Evolutionary conservation across 108 stramenopile species (phyloP), one percentile per base, ranked within the genome.

Genomic region (Nannochloropsis gaditana): DNA sequence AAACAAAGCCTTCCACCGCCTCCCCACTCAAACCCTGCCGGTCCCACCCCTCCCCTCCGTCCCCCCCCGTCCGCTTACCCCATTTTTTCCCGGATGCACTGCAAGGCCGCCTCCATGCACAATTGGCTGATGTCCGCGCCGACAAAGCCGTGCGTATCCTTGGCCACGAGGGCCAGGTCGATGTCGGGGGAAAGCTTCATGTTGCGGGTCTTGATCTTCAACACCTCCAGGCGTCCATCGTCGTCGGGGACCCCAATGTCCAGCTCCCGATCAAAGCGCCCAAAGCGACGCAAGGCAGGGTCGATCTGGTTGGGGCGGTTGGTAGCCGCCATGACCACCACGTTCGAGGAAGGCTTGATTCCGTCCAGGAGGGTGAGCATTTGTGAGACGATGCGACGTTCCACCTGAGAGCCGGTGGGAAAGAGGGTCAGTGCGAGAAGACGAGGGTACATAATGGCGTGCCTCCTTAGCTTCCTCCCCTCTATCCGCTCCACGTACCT

Each of bases 161-260:
- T 91, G 41, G 99, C 96, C 45, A 99, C 89, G 82, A 94, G 94
- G 83, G 92, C 91, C 73, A 97, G 90, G 90, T 96, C 94, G 9
- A 97, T 95, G 79, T 95, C 93, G 9, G 84, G 82, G 11, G 88
- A 92, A 2, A 95, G 90, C 84, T 93, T 92, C 97, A 98, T 98
- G 84, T 95, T 94, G 83, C 94, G 93, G 9, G 95, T 98, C 90
- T 97, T 98, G 91, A 97, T 97, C 86, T 96, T 90, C 2, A 99
- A 91, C 85, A 99, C 97, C 89, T 96, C 98, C 80, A 92, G 94
- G 3, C 99, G 90, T 4, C 97, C 99, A 79, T 97, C 96, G 86
- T 97, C 97, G 86, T 98, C 97, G n/a, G 99, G 98, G 82, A 97
- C 95, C n/a, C 92, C 95, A 87, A 99, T 97, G 88, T 96, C 95